phyloP scores from a whole-genome alignment of 1,284 basidiomycete genomes.

The Cystobasidiaceae sp. region DNA sequence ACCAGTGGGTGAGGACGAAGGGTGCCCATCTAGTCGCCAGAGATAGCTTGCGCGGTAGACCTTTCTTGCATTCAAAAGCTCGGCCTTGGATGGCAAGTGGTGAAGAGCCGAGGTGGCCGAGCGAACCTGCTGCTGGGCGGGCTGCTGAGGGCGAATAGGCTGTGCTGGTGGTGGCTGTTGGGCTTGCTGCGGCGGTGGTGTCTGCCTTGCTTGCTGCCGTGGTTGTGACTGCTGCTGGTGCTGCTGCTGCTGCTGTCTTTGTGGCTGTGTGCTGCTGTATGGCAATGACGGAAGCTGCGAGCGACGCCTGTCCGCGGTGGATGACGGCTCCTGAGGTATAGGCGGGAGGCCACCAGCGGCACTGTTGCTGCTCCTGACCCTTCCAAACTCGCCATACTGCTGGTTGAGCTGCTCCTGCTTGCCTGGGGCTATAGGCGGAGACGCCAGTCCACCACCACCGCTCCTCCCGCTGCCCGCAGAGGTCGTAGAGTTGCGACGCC shows the following conservation, averaged over 20 bases:
- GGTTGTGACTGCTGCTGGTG: neutral
- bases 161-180: neutral
- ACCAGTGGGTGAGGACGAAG: neutral
- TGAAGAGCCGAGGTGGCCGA: slow-evolving; percentile 19
- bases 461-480: too few species aligned
- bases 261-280: too few species aligned
- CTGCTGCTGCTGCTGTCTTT: too few species aligned
- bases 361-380: neutral
- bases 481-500: neutral
- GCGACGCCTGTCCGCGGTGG: too few species aligned
- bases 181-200: neutral
- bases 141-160: too few species aligned
- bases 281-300: too few species aligned
- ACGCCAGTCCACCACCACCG: too few species aligned
- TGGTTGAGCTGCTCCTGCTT: neutral
- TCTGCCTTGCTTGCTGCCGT: neutral
- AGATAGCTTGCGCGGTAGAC: slow-evolving; percentile 25
- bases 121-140: slow-evolving; percentile 3
- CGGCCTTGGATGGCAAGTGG: slow-evolving; percentile 4
- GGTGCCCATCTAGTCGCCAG: slow-evolving; percentile 16
- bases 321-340: slow-evolving; percentile 7
- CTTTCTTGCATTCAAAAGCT: slow-evolving; percentile 26
- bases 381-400: neutral
- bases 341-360: slow-evolving; percentile 5
- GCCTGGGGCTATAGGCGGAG: neutral